Conservation (phyloP, 2,329 filamentous ascomycete species). For the Ceratocystis diversiconidia region DNA sequence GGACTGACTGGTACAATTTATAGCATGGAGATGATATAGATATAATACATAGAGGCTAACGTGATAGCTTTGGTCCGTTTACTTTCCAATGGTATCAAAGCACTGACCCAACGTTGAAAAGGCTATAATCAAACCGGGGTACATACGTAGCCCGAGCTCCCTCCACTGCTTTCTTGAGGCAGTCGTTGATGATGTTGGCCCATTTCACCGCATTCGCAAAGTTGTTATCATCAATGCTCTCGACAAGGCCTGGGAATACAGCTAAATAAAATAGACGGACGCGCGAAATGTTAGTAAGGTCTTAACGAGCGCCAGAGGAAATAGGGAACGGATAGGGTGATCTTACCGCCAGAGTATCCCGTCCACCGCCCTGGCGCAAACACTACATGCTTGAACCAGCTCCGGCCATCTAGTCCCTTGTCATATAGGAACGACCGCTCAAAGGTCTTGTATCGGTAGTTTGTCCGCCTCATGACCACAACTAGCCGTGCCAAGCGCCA, state of each 20-base stretch:
- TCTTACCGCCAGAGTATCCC: slow-evolving; percentile 64
- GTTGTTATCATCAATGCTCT: slow-evolving; percentile 47
- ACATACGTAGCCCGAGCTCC: background rate
- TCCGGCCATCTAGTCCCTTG: slow-evolving; percentile 60
- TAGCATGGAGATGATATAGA: too few species aligned
- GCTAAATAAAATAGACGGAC: slow-evolving; percentile 25
- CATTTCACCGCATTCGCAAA: slow-evolving; percentile 44
- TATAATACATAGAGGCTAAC: too few species aligned
- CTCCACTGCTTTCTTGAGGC: slow-evolving; percentile 31
- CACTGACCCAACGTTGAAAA: background rate
- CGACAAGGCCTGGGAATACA: slow-evolving; percentile 47
- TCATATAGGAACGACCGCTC: slow-evolving; percentile 69
- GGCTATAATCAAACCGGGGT: background rate
- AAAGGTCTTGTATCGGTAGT: slow-evolving; percentile 69
- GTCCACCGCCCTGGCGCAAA: slow-evolving; percentile 89
- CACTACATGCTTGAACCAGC: slow-evolving; percentile 91
- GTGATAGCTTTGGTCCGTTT: too few species aligned
- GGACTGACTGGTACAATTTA: too few species aligned
- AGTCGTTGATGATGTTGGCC: slow-evolving; percentile 42
- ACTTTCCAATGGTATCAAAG: too few species aligned
- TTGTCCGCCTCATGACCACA: slow-evolving; percentile 50
- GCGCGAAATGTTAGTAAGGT: slow-evolving; percentile 18
- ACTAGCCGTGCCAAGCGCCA: slow-evolving; percentile 52
- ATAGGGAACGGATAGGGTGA: background rate
- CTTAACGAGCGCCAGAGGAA: background rate